These are phyloP conservation scores for Microdochium nivale DNA, from an alignment of 2,329 filamentous ascomycete species.

Conservation along the genomic window DNA sequence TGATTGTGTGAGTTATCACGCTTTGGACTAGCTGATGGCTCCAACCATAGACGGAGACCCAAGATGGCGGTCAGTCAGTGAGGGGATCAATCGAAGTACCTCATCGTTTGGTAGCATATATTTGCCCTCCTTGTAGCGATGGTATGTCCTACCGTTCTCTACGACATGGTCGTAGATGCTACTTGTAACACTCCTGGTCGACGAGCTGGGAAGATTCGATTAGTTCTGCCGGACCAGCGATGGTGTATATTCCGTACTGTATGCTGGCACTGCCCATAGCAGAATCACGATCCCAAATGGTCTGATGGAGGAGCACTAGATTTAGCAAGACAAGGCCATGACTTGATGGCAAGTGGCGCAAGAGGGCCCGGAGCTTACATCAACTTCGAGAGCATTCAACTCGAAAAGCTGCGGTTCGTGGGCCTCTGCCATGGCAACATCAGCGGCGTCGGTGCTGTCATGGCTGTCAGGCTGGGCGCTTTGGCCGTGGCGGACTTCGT, in stretches of 20 bases:
- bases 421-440: constrained; percentile 1
- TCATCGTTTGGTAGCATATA: constrained; percentile 17
- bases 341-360: not conserved
- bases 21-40: not conserved
- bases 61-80: not conserved
- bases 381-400: constrained; percentile 6
- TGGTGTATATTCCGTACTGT: constrained; percentile 7
- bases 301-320: not conserved
- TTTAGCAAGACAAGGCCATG: not conserved
- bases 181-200: constrained; percentile 10
- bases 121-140: constrained; percentile 16
- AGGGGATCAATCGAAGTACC: constrained; percentile 3
- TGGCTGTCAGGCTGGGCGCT: not conserved
- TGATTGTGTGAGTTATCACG: not conserved
- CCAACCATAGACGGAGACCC: not conserved
- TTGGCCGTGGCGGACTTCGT: not conserved
- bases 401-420: not conserved
- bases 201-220: constrained; percentile 7
- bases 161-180: constrained; percentile 13
- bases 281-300: constrained; percentile 12
- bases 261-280: constrained; percentile 13
- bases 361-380: constrained; percentile 5
- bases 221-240: not conserved
- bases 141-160: constrained; percentile 16
- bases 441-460: not conserved